Evolutionary conservation across 768 basidiomycete species (phyloP), one percentile per base, ranked within the genome.

Genomic region (Cubamyces sp.): DNA sequence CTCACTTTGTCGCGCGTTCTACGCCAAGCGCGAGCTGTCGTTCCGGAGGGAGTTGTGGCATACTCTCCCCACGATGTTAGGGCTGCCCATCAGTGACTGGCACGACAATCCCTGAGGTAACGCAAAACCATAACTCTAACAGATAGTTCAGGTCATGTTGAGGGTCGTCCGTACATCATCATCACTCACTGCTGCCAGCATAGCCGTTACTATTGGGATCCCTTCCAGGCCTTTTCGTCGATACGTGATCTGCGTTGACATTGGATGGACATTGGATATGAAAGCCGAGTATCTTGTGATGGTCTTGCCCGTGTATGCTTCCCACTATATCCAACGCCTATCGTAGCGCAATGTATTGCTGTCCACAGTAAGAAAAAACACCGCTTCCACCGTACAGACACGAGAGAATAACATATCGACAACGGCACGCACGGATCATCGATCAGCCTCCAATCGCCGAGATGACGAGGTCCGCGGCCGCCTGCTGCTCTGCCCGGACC

Each of bases 401-500:
- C 39, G 51, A 41, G 11, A 19, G 28, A 43, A 43, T 40, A 42
- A 8, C 43, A 23, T 52, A 12, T 39, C n/a, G 30, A 18, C 42
- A 15, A 40, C 48, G 19, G 15, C 9, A 15, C 25, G 34, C 34
- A 34, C 34, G 9, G 11, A 60, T 28, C 54, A 68, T 48, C 67
- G 11, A 60, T 28, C 54, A 68, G 53, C 67, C 68, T 19, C 68
- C 86, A 68, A 99, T 94, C 48, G 97, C 96, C 39, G 91, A 84
- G 61, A 99, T 83, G 21, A 98, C 93, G 51, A 99, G 84, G 66
- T 87, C 82, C 70, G 92, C 94, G 6, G 87, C 92, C 66, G 86
- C 86, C 72, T 91, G 86, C 76, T 90, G 89, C 74, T 99, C 97
- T 54, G 95, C 95, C 52, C 96, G 87, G 21, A 96, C 96, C 28